Conservation (phyloP, 805 yeast genomes). For the Saturnispora diversa region DNA sequence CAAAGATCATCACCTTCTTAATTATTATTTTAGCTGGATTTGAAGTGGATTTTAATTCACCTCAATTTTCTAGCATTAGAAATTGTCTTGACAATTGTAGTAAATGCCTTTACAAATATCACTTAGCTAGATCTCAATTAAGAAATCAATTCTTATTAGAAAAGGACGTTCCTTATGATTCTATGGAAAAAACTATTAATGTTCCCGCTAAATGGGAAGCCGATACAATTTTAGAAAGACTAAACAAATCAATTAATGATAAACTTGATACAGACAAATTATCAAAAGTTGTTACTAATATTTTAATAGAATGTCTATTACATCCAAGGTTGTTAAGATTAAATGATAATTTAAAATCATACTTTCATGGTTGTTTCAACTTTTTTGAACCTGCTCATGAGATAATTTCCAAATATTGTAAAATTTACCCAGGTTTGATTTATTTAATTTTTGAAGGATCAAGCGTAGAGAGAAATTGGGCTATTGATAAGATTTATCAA, state of each 20-base stretch:
- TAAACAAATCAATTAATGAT: conserved; percentile 19
- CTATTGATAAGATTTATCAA: conserved; percentile 29
- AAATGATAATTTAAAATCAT: conserved; percentile 28
- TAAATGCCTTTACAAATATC: conserved; percentile 46
- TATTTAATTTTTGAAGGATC: conserved; percentile 50
- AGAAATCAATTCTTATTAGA: conserved; percentile 43
- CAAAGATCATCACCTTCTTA: conserved; percentile 12
- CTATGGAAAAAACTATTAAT: conserved; percentile 19
- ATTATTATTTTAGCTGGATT: conserved; percentile 15
- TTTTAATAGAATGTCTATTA: conserved; percentile 41
- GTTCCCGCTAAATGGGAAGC: conserved; percentile 25
- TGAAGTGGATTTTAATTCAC: conserved; percentile 28
- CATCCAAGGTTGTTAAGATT: conserved; percentile 44
- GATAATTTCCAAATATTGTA: conserved; percentile 17
- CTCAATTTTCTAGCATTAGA: conserved; percentile 14
- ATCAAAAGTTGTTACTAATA: conserved; percentile 21
- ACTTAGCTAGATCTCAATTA: conserved; percentile 43
- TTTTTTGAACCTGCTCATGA: conserved; percentile 14
- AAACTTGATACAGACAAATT: conserved; percentile 15
- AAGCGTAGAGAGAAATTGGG: conserved; percentile 40
- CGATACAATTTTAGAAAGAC: conserved; percentile 13
- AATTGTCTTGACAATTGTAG: conserved; percentile 40
- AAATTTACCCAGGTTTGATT: conserved; percentile 41
- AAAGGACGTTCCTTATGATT: conserved; percentile 31
- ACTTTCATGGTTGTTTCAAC: conserved; percentile 33